phyloP scores from a whole-genome alignment of 192 early-diverging fungal species.

The Coemansia pectinata region DNA sequence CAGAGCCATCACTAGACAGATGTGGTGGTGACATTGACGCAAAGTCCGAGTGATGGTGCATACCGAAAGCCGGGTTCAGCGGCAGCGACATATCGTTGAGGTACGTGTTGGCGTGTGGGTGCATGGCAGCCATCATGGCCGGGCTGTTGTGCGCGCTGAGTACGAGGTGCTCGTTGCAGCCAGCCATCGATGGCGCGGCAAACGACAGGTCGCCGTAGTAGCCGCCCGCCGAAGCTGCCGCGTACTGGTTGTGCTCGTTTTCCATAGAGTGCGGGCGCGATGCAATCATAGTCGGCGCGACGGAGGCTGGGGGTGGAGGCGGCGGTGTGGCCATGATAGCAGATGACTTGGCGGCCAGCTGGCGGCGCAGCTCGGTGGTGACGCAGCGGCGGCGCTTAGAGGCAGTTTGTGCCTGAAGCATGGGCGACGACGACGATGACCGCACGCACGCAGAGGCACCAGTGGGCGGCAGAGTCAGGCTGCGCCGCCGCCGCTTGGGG shows the following conservation, averaged over 20 bases:
- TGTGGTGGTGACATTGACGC: constrained; percentile 13
- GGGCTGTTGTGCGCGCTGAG: constrained; percentile 4
- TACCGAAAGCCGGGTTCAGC: constrained; percentile 25
- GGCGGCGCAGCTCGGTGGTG: constrained; percentile 48
- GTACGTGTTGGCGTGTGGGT: constrained; percentile 21
- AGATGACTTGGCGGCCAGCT: constrained; percentile 42
- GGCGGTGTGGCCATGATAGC: constrained; percentile 23
- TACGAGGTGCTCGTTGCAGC: not conserved
- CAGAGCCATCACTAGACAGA: not conserved
- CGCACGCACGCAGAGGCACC: not conserved
- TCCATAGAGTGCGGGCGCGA: constrained; percentile 18
- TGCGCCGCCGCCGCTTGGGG: constrained; percentile 36
- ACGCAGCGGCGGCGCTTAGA: constrained; percentile 52
- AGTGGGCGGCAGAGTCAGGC: constrained; percentile 34
- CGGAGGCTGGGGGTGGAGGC: not conserved
- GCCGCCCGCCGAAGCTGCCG: not conserved
- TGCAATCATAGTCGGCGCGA: constrained; percentile 2
- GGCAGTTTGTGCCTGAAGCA: constrained; percentile 20
- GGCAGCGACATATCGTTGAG: constrained; percentile 40
- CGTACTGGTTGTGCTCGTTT: constrained; percentile 7
- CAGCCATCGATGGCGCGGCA: not conserved
- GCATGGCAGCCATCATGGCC: constrained; percentile 9
- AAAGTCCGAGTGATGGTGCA: constrained; percentile 9
- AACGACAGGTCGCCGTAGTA: constrained; percentile 30
- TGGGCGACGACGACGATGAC: constrained; percentile 41